phyloP scores from a whole-genome alignment of 352 stramenopile genomes.

The Phytophthora ramorum region DNA sequence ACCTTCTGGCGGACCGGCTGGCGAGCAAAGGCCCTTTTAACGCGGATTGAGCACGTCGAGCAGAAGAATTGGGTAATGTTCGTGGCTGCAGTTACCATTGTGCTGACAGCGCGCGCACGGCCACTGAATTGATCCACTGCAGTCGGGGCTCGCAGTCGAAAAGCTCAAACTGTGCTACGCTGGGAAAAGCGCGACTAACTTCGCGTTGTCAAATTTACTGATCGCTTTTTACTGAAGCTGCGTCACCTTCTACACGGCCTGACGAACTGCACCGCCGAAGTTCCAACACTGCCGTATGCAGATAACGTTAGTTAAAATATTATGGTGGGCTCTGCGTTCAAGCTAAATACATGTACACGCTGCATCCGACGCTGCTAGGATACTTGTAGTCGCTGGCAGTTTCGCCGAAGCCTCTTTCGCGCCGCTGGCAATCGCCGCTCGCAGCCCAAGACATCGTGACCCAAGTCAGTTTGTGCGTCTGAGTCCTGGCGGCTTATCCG shows the following conservation, averaged over 20 bases:
- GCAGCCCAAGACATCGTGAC: not conserved
- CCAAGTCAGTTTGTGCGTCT: constrained; percentile 2
- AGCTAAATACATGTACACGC: too few relatives aligned
- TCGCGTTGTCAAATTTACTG: not conserved
- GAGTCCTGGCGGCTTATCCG: constrained; percentile 3
- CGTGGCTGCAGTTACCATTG: not conserved
- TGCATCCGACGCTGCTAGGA: too few relatives aligned
- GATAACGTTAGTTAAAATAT: not conserved
- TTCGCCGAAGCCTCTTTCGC: not conserved
- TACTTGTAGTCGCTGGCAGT: not conserved
- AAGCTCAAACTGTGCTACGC: not conserved
- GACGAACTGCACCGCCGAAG: not conserved
- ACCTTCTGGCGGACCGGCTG: constrained; percentile 18
- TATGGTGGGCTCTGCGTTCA: too few relatives aligned
- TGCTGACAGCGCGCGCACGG: not conserved
- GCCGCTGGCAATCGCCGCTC: not conserved
- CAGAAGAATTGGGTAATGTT: not conserved
- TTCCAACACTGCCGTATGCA: not conserved
- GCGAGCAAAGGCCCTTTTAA: not conserved
- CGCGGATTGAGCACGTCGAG: constrained; percentile 8
- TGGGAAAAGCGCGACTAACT: not conserved
- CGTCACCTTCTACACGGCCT: not conserved
- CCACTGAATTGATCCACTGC: not conserved
- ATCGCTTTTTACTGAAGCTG: not conserved
- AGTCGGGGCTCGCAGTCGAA: not conserved